Base-by-base conservation (phyloP, 1,139 yeast species). In the Zygosaccharomyces sapae region DNA sequence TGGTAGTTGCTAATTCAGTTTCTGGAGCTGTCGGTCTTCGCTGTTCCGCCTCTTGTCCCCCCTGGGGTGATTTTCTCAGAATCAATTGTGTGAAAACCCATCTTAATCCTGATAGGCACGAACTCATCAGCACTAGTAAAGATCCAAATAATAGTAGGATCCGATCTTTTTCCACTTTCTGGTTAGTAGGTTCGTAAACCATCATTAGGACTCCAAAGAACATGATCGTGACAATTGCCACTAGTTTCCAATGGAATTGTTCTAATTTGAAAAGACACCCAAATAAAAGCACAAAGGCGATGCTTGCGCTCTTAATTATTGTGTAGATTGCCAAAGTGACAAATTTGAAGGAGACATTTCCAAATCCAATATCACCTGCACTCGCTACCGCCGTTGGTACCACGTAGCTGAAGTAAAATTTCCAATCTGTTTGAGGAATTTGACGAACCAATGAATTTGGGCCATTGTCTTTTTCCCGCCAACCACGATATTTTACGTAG, bases 51-150 rank as follows among this genome's bases (percentile, higher is more conserved):
- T 25, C 35, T 30, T 40, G 35, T 16, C 7, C 25, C 25, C 33
- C 38, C 3, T 31, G 33, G 3, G 51, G 44, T 9, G 43, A 45
- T 16, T 48, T 52, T 33, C 43, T 53, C 48, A 92, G 70, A 13
- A 90, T 73, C 25, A 92, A 66, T 64, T 92, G 97, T 3, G 97
- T 89, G 55, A 89, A 78, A 1, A 96, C 90, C 98, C 98, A 92
- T 55, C 98, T 76, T 45, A 92, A 70, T 1, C 98, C 98, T 19
- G 95, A 84, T 69, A 88, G 76, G 63, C 85, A 75, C 3, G 95
- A 80, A 3, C 96, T 92, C 1, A 79, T 67, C 27, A 92, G 67
- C 1, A 90, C 97, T 41, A 89, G 70, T 7, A 80, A 51, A 35
- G 88, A 80, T 2, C 97, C 97, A 18, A 79, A 50, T 1, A 76